Base-by-base conservation (phyloP, 106 monocot genomes). In the Chionographis japonica region DNA sequence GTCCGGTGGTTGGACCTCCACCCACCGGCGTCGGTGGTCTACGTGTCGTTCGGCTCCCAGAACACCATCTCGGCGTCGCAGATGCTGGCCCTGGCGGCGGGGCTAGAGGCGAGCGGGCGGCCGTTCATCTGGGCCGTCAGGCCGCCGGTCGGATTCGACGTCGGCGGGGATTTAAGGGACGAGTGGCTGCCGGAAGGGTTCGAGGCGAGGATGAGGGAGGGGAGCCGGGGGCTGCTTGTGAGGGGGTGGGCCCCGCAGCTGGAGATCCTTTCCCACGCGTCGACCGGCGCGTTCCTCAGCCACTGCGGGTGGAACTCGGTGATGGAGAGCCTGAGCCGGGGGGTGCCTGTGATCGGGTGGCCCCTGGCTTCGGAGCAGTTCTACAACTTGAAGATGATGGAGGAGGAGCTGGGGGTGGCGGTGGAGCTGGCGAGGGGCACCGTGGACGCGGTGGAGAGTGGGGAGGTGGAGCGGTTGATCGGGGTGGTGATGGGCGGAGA, bases 171-270 rank as follows among this genome's bases (percentile, higher is more conserved):
- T 17, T 77, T 77, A 65, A 56, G 40, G 15, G 49, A 52, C 20
- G 73, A 79, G 55, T 73, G 79, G 79, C 52, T 79, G 37, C 79
- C 79, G 46, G 68, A 27, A 40, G 79, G 79, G 15, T 79, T 73
- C 15, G 69, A 56, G 58, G 19, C 6, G 8, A 54, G 37, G 39
- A 19, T 40, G 54, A 16, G 35, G 3, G 53, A 37, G 16, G 27
- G 3, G 27, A 58, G 55, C 15, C 40, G 15, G 37, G 65, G 74
- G 0, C 6, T 65, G 42, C 2, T 65, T 43, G 56, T 74, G 64
- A 11, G 10, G 12, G 50, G 46, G 0, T 74, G 74, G 74, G 74
- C 74, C 11, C 74, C 74, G 19, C 74, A 74, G 58, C 20, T 66
- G 52, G 74, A 74, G 13, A 66, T 74, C 2, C 46, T 66, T 39